phyloP scores from a whole-genome alignment of 495 filamentous ascomycete genomes.

The Aspergillus carlsbadensis region DNA sequence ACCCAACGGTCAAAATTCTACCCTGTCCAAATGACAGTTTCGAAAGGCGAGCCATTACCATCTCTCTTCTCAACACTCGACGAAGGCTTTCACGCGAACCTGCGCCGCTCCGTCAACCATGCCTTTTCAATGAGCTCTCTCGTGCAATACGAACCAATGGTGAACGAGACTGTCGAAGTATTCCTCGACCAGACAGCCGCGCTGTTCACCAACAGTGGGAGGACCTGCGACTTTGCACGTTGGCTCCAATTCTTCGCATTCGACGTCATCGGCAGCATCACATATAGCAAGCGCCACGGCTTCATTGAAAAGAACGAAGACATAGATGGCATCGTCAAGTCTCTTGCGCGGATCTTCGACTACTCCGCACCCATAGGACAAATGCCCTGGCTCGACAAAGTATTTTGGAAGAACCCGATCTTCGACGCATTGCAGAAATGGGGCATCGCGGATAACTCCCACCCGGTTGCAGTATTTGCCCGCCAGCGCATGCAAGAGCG shows the following conservation, averaged over 20 bases:
- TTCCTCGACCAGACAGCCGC: slow-evolving; percentile 59
- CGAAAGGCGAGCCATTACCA: slow-evolving; percentile 61
- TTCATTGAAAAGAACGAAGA: slow-evolving; percentile 59
- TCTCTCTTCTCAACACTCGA: slow-evolving; percentile 79
- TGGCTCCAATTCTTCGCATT: slow-evolving; percentile 83
- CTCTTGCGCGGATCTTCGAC: slow-evolving; percentile 41
- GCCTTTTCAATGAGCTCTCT: slow-evolving; percentile 74
- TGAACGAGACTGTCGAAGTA: slow-evolving; percentile 54
- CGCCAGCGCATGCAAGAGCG: slow-evolving; percentile 53
- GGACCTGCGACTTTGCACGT: slow-evolving; percentile 59
- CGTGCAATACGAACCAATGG: slow-evolving; percentile 71
- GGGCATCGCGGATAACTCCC: slow-evolving; percentile 12
- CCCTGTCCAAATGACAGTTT: slow-evolving; percentile 62
- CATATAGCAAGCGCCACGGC: slow-evolving; percentile 62
- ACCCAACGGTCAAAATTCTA: slow-evolving; percentile 64
- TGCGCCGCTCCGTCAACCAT: slow-evolving; percentile 66
- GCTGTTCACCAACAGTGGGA: slow-evolving; percentile 49
- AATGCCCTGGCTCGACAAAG: slow-evolving; percentile 49
- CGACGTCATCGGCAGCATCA: slow-evolving; percentile 68
- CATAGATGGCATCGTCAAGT: slow-evolving; percentile 50
- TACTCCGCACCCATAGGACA: slow-evolving; percentile 51
- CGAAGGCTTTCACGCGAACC: slow-evolving; percentile 69
- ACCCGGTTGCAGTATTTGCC: slow-evolving; percentile 29
- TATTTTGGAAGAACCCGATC: slow-evolving; percentile 53
- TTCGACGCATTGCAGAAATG: slow-evolving; percentile 15